Percentiles rank a stretch among this genome's conserved stretches.
Evolutionary conservation across 192 early-diverging fungal species (phyloP).

Genomic region (Podila horticola): DNA sequence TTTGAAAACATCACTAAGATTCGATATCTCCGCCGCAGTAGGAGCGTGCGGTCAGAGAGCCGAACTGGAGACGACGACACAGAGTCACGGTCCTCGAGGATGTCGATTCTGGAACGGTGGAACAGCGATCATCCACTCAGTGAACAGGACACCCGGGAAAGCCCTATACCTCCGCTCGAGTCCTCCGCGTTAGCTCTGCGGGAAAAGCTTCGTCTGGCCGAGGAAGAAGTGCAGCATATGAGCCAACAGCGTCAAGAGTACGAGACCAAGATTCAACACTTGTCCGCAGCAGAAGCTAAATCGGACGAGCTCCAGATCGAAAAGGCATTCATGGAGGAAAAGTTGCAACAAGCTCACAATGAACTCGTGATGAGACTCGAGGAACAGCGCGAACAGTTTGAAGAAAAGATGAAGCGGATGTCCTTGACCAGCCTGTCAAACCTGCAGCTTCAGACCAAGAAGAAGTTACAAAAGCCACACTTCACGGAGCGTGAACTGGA

Average conservation of each 20-base stretch:
- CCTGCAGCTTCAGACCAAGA: constrained; percentile 5
- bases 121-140: constrained; percentile 6
- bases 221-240: constrained; percentile 63
- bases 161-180: constrained; percentile 23
- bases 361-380: constrained; percentile 36
- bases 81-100: constrained; percentile 45
- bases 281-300: constrained; percentile 40
- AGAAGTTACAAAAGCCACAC: constrained; percentile 11
- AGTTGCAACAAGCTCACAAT: constrained; percentile 25
- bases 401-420: constrained; percentile 52
- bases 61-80: constrained; percentile 53
- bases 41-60: constrained; percentile 58
- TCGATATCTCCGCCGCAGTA: constrained; percentile 52
- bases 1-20: constrained; percentile 68
- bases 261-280: constrained; percentile 61
- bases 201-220: constrained; percentile 56
- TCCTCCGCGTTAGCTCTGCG: constrained; percentile 44
- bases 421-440: constrained; percentile 20
- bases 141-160: constrained; percentile 25
- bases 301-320: constrained; percentile 47
- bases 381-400: constrained; percentile 41
- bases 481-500: constrained; percentile 54
- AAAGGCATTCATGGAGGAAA: constrained; percentile 35
- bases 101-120: constrained; percentile 25
- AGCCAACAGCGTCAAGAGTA: constrained; percentile 63